A percentile compares a stretch with the other conserved stretches of the same genome.
These are phyloP conservation scores for Apiospora malaysiana DNA, from an alignment of 2,329 filamentous ascomycete species.

Conservation along the genomic window DNA sequence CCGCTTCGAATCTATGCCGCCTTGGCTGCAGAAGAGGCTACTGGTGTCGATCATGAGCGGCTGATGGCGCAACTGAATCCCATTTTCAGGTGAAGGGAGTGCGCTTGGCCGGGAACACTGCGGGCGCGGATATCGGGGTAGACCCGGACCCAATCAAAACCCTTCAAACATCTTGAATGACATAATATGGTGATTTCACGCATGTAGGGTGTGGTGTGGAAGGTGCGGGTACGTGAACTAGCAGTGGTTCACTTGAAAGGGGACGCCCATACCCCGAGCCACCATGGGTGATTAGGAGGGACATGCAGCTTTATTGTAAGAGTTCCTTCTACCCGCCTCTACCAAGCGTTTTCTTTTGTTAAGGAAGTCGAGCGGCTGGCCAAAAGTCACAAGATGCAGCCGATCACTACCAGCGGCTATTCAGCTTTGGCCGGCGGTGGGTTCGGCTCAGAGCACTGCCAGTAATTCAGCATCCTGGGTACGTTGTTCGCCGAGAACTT, in stretches of 20 bases:
- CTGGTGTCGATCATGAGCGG: neutral
- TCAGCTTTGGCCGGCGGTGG: constrained; percentile 20
- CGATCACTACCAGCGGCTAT: constrained; percentile 19
- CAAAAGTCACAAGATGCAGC: constrained; percentile 15
- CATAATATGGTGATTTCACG: neutral
- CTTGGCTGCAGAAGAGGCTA: neutral
- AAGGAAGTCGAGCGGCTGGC: constrained; percentile 22
- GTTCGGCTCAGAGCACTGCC: constrained; percentile 23
- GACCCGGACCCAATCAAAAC: neutral
- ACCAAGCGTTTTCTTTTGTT: constrained; percentile 27
- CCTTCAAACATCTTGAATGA: neutral
- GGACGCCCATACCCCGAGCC: neutral
- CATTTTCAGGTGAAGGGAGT: too few relatives aligned
- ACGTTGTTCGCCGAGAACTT: constrained; percentile 22
- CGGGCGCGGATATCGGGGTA: neutral
- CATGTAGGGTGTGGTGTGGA: neutral
- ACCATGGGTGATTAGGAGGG: neutral
- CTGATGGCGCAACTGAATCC: too few relatives aligned
- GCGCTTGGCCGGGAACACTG: neutral
- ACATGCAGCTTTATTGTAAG: too few relatives aligned
- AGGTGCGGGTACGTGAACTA: neutral
- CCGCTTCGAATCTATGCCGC: neutral
- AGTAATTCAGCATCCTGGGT: constrained; percentile 22
- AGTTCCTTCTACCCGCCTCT: neutral
- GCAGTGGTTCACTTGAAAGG: neutral